Percentiles rank a stretch among this genome's conserved stretches.
These are phyloP conservation scores for Polytrichum formosum DNA, from an alignment of 225 moss, liverwort and hornwort genomes.

Conservation along the genomic window DNA sequence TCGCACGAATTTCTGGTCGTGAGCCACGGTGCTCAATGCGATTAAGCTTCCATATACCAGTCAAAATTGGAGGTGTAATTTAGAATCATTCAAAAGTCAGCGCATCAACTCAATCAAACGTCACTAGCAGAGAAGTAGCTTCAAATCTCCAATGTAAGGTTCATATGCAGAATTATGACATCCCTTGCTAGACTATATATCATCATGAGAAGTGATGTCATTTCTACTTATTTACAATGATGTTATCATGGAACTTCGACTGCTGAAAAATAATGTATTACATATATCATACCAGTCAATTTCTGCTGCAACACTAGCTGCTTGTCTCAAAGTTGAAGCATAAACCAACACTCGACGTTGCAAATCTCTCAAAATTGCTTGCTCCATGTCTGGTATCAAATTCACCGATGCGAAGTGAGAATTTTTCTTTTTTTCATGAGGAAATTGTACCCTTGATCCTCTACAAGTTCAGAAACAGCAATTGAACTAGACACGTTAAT, in stretches of 20 bases:
- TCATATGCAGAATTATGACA: no score
- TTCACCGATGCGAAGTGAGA: no score
- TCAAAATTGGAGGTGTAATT: background rate
- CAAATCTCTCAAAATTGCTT: constrained; percentile 71
- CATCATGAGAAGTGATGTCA: no score
- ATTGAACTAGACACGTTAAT: no score
- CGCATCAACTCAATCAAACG: no score
- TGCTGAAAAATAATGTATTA: no score
- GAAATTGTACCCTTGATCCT: background rate
- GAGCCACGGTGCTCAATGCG: constrained; percentile 71
- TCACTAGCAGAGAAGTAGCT: no score
- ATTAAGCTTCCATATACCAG: constrained; percentile 57
- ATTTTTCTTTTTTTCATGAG: no score
- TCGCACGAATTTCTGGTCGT: constrained; percentile 76
- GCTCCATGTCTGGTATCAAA: constrained; percentile 76
- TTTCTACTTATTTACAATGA: background rate
- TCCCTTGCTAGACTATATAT: no score
- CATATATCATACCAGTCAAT: constrained; percentile 70
- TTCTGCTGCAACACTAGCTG: constrained; percentile 86
- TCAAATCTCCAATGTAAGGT: no score
- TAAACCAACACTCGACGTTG: constrained; percentile 59
- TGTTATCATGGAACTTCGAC: constrained; percentile 1
- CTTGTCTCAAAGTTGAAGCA: constrained; percentile 56
- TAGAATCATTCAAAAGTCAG: background rate
- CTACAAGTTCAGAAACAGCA: background rate